phyloP scores from a whole-genome alignment of 257 asterid genomes.

The Craterostigma plantagineum region DNA sequence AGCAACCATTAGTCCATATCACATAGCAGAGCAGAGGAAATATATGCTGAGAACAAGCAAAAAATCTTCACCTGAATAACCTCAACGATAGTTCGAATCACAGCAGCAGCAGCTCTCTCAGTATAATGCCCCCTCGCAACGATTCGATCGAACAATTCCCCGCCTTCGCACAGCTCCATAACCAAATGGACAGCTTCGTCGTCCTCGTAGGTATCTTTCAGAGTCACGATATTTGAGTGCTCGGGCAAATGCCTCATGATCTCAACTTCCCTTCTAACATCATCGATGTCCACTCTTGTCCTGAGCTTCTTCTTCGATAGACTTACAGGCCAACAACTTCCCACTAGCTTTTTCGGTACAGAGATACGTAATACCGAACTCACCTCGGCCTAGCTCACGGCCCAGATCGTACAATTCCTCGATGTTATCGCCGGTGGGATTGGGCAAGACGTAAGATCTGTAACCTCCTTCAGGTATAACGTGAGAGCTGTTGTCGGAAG shows the following conservation, averaged over 20 bases:
- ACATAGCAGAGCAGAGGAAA: not conserved
- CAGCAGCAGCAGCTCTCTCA: constrained; percentile 44
- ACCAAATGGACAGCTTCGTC: constrained; percentile 38
- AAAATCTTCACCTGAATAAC: constrained; percentile 33
- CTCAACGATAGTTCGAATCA: constrained; percentile 35
- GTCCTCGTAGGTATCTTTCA: constrained; percentile 48
- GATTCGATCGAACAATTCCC: constrained; percentile 47
- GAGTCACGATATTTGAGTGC: constrained; percentile 37
- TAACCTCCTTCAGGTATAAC: constrained; percentile 13
- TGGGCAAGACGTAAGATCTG: constrained; percentile 22
- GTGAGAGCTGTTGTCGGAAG: constrained; percentile 10
- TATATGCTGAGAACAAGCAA: too few species aligned
- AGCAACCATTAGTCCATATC: too few species aligned
- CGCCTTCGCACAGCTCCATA: constrained; percentile 60
- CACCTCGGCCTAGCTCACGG: constrained; percentile 43
- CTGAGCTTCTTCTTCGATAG: constrained; percentile 46
- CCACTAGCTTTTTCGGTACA: constrained; percentile 28
- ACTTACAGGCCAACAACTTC: constrained; percentile 34
- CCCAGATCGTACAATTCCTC: constrained; percentile 34
- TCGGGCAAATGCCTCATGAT: constrained; percentile 44
- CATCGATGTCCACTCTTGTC: constrained; percentile 44
- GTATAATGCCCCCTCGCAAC: constrained; percentile 46
- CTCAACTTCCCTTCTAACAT: constrained; percentile 43
- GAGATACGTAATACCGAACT: constrained; percentile 37
- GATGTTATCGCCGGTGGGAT: constrained; percentile 30